Base-by-base conservation (phyloP, 1,284 basidiomycete species). In the Malassezia cuniculi region DNA sequence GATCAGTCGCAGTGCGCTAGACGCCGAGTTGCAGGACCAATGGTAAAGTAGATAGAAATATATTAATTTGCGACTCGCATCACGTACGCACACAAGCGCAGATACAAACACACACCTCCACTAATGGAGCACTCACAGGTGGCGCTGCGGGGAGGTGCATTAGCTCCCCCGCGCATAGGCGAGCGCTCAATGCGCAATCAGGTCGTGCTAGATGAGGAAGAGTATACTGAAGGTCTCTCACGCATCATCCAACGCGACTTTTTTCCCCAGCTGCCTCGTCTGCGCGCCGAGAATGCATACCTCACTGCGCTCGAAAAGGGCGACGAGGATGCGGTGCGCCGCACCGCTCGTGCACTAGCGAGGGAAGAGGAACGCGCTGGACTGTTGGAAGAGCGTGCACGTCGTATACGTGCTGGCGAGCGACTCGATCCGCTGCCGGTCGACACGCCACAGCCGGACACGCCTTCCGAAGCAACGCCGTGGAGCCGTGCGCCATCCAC, bases 191-290 rank as follows among this genome's bases (percentile, higher is more conserved):
- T 54, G 5, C 52, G 52, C 15, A 21, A 45, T 3, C 66, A 69
- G 39, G 39, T 41, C 6, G 55, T 69, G 20, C 51, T 69, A 12
- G 54, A 52, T 6, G 90, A 97, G 72, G 87, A 95, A 54, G 84
- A 86, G 60, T 97, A 97, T 67, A 89, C 85, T 1, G 77, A 77
- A 36, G 82, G 83, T 1, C 74, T 97, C n/a, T 85, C 85, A 3
- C 76, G 79, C 34, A 93, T 97, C 63, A 94, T 97, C 65, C 81
- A 84, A 33, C 79, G 93, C 36, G 89, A 95, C 71, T 99, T 95
- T 74, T 99, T 95, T 62, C 90, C 90, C 0, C 39, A 46, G 14
- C 37, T 66, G 11, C 52, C 55, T 12, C 39, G 56, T 12, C 36
- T 64, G 2, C 41, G 38, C 3, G 60, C 57, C 1, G 55, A 66